Evolutionary conservation across 495 filamentous ascomycete genomes (phyloP).

Genomic region (Thozetella sp.): DNA sequence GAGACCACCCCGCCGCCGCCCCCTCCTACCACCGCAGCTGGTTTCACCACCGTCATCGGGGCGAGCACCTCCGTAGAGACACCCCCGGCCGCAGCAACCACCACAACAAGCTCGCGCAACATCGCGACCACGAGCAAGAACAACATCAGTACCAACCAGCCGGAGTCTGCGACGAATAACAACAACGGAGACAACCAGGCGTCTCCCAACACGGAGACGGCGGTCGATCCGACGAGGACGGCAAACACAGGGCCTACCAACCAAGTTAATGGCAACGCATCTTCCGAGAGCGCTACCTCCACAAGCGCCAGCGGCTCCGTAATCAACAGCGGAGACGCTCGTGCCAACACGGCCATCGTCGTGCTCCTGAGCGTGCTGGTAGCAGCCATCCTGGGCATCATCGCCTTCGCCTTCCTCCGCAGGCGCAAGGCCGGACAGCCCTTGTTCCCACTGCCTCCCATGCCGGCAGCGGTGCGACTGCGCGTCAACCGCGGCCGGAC

Average conservation of each 20-base stretch:
- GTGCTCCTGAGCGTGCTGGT: conserved; percentile 28
- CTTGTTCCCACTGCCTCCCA: not conserved
- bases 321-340: conserved; percentile 9
- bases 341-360: conserved; percentile 27
- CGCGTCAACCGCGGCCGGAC: conserved; percentile 1
- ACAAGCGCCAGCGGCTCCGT: not conserved
- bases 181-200: not conserved
- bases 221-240: not conserved
- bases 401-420: conserved; percentile 17
- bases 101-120: not conserved
- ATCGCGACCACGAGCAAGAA: not conserved
- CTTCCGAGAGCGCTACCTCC: not conserved
- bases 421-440: conserved; percentile 23
- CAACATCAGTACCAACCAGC: not conserved
- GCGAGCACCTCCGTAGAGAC: not conserved
- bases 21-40: not conserved
- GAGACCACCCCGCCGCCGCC: not conserved
- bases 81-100: not conserved
- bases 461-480: not conserved
- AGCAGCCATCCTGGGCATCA: conserved; percentile 20
- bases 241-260: not conserved
- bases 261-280: not conserved
- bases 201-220: not conserved
- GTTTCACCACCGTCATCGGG: not conserved
- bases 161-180: not conserved